phyloP scores from a whole-genome alignment of 129 eudicot genomes.

The Centella asiatica region DNA sequence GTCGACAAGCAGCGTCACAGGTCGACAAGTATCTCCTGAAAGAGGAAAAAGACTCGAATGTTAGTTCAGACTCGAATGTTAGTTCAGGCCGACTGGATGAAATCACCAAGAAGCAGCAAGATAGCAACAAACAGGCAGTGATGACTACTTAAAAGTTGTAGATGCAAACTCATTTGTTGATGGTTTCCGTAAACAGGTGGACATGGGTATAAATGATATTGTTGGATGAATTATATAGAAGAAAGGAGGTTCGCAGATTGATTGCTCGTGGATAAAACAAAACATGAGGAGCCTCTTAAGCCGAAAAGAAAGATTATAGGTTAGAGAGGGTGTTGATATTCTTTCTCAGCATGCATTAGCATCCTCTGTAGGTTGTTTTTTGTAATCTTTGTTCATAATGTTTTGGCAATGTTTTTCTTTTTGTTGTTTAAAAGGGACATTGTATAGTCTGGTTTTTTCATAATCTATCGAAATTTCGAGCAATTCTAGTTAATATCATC shows the following conservation, averaged over 20 bases:
- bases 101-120: constrained; percentile 24
- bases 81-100: constrained; percentile 15
- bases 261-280: constrained; percentile 8
- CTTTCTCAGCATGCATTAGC: neutral
- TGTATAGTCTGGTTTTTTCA: constrained; percentile 4
- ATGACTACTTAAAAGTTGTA: constrained; percentile 27
- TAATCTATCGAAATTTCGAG: neutral
- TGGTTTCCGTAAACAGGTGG: neutral
- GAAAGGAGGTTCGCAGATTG: neutral
- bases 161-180: too few relatives aligned
- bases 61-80: neutral
- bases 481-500: too few relatives aligned
- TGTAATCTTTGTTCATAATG: constrained; percentile 18
- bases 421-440: constrained; percentile 7
- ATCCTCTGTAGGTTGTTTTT: constrained; percentile 15
- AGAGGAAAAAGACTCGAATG: constrained; percentile 25
- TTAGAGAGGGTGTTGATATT: neutral
- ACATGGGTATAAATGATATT: neutral
- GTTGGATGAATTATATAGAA: neutral
- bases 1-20: constrained; percentile 88
- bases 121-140: constrained; percentile 42
- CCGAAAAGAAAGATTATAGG: constrained; percentile 1
- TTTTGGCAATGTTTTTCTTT: neutral
- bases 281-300: constrained; percentile 11
- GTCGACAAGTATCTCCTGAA: constrained; percentile 72